phyloP scores from a whole-genome alignment of 2,329 filamentous ascomycete genomes.

The Colletotrichum aenigma region DNA sequence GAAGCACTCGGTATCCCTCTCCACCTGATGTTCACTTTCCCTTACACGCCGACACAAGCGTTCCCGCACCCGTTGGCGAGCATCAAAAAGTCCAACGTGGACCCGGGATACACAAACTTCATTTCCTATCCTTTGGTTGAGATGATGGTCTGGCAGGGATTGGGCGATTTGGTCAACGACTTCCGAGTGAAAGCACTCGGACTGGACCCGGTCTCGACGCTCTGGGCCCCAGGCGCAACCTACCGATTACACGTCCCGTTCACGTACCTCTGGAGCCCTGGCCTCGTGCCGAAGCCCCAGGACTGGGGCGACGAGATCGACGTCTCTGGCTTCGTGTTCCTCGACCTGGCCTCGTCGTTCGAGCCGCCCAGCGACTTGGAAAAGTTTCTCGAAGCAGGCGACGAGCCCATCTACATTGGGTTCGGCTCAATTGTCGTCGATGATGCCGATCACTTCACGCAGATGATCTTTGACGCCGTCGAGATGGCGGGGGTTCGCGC shows the following conservation, averaged over 20 bases:
- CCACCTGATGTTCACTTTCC: slow-evolving; percentile 89
- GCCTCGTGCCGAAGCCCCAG: slow-evolving; percentile 67
- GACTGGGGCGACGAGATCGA: slow-evolving; percentile 75
- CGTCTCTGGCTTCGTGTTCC: slow-evolving; percentile 79
- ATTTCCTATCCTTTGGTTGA: slow-evolving; percentile 82
- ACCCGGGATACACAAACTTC: slow-evolving; percentile 77
- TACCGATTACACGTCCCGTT: slow-evolving; percentile 77
- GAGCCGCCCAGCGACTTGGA: slow-evolving; percentile 59
- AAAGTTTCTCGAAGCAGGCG: slow-evolving; percentile 60
- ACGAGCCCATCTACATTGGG: slow-evolving; percentile 73
- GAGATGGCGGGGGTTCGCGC: slow-evolving; percentile 70
- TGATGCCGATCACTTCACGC: slow-evolving; percentile 70
- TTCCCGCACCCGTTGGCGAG: slow-evolving; percentile 82
- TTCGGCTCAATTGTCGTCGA: slow-evolving; percentile 81
- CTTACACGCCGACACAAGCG: slow-evolving; percentile 75
- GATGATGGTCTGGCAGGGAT: slow-evolving; percentile 90
- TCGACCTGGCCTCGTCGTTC: slow-evolving; percentile 69
- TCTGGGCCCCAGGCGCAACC: slow-evolving; percentile 78
- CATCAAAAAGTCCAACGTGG: slow-evolving; percentile 74
- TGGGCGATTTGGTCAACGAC: slow-evolving; percentile 78
- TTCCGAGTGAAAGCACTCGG: slow-evolving; percentile 73
- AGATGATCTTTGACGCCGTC: slow-evolving; percentile 74
- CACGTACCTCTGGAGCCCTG: slow-evolving; percentile 75
- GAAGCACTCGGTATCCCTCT: slow-evolving; percentile 79
- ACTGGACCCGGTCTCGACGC: slow-evolving; percentile 74